Conservation (phyloP, 208 protist genomes). For the Crithidia brevicula region DNA sequence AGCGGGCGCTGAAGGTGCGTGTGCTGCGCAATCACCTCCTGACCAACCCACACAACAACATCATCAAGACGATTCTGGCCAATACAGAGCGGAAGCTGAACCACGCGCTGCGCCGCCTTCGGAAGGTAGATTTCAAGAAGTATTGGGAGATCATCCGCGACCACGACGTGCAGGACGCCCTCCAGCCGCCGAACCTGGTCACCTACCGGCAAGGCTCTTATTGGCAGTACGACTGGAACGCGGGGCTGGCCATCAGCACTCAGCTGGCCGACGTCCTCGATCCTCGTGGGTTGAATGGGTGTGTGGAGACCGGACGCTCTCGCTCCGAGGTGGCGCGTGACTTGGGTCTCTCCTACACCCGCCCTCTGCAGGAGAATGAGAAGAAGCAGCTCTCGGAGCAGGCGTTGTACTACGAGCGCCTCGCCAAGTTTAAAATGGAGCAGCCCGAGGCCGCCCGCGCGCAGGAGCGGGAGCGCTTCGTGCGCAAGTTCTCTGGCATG, state of each 20-base stretch:
- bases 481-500: constrained; percentile 92
- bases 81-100: constrained; percentile 83
- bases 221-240: constrained; percentile 93
- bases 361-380: constrained; percentile 89
- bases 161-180: constrained; percentile 90
- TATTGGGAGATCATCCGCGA: constrained; percentile 94
- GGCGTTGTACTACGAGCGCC: constrained; percentile 88
- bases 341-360: constrained; percentile 88
- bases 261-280: constrained; percentile 86
- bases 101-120: constrained; percentile 78
- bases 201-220: constrained; percentile 87
- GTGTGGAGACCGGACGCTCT: constrained; percentile 91
- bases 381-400: constrained; percentile 91
- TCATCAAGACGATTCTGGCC: constrained; percentile 83
- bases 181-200: constrained; percentile 88
- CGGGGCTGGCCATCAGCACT: constrained; percentile 86
- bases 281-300: constrained; percentile 88
- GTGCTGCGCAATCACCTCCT: constrained; percentile 89
- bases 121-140: constrained; percentile 89
- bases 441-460: constrained; percentile 87
- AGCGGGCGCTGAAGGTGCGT: constrained; percentile 85
- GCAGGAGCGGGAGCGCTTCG: constrained; percentile 84
- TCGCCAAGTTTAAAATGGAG: constrained; percentile 92
- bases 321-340: constrained; percentile 90
- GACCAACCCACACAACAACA: constrained; percentile 93